Evolutionary conservation across 1,139 yeast genomes (phyloP).

Genomic region (Yamadazyma atlantica): DNA sequence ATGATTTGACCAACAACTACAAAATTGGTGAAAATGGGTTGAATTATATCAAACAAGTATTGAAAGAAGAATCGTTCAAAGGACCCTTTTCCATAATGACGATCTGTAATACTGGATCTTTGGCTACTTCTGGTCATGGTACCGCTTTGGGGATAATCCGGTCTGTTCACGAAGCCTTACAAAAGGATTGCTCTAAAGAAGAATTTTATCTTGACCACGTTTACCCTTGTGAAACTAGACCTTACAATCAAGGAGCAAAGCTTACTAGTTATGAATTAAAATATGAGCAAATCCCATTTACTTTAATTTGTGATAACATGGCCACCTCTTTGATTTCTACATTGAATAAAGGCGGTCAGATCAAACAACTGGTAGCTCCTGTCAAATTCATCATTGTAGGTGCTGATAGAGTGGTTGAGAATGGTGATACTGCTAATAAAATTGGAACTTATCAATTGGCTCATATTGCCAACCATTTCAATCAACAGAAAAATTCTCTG

Average conservation of each 20-base stretch:
- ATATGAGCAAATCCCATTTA: constrained; percentile 83
- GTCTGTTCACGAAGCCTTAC: constrained; percentile 53
- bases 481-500: constrained; percentile 36
- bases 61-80: constrained; percentile 48
- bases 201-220: constrained; percentile 60
- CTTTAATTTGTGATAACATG: constrained; percentile 89
- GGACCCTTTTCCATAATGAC: constrained; percentile 83
- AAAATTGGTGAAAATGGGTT: constrained; percentile 82
- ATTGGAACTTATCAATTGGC: constrained; percentile 95
- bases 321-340: constrained; percentile 67
- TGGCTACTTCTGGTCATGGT: constrained; percentile 97
- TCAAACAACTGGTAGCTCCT: constrained; percentile 44
- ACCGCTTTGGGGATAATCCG: constrained; percentile 93
- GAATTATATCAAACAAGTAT: constrained; percentile 53
- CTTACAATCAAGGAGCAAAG: constrained; percentile 95
- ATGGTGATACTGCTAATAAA: constrained; percentile 96
- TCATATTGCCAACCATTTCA: constrained; percentile 51
- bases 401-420: constrained; percentile 89
- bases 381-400: constrained; percentile 92
- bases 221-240: constrained; percentile 91
- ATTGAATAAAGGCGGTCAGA: constrained; percentile 19
- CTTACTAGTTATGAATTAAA: constrained; percentile 88
- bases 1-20: constrained; percentile 74
- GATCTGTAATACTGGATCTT: constrained; percentile 82
- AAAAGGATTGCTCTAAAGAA: constrained; percentile 19